Evolutionary conservation across 2,329 filamentous ascomycete genomes (phyloP).

Genomic region (Fusarium abutilonis): DNA sequence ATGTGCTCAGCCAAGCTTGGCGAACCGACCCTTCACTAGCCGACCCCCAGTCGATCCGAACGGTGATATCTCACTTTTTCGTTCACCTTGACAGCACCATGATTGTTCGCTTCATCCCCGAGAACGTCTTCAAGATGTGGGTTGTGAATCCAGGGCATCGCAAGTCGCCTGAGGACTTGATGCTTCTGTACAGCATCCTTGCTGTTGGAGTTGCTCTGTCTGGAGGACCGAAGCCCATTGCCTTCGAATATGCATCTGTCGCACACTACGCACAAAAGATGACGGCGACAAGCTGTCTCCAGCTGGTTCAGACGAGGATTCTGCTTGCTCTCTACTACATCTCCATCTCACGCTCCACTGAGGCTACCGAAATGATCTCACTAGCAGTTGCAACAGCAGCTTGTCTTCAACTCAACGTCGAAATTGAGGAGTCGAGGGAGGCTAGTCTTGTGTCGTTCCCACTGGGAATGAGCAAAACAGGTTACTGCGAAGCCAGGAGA

Average conservation of each 20-base stretch:
- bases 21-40: slow-evolving; percentile 60
- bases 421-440: slow-evolving; percentile 61
- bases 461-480: slow-evolving; percentile 65
- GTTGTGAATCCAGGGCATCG: slow-evolving; percentile 48
- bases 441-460: slow-evolving; percentile 55
- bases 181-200: slow-evolving; percentile 58
- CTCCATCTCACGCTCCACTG: slow-evolving; percentile 65
- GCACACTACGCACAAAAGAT: slow-evolving; percentile 64
- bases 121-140: slow-evolving; percentile 54
- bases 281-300: slow-evolving; percentile 54
- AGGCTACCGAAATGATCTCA: slow-evolving; percentile 72
- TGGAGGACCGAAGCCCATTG: slow-evolving; percentile 51
- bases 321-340: slow-evolving; percentile 74
- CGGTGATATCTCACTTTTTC: slow-evolving; percentile 56
- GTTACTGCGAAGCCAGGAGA: slow-evolving; percentile 72
- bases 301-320: slow-evolving; percentile 74
- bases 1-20: slow-evolving; percentile 61
- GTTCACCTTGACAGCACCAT: slow-evolving; percentile 54
- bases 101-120: slow-evolving; percentile 56
- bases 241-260: slow-evolving; percentile 58
- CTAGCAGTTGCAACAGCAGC: slow-evolving; percentile 68
- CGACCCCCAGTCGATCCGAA: slow-evolving; percentile 54
- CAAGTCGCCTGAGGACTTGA: slow-evolving; percentile 56
- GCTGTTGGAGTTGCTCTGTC: slow-evolving; percentile 53
- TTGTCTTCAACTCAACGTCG: slow-evolving; percentile 70